Percentiles rank a stretch among this genome's conserved stretches.
Conservation (phyloP, 805 yeast genomes). For the Candida railenensis region DNA sequence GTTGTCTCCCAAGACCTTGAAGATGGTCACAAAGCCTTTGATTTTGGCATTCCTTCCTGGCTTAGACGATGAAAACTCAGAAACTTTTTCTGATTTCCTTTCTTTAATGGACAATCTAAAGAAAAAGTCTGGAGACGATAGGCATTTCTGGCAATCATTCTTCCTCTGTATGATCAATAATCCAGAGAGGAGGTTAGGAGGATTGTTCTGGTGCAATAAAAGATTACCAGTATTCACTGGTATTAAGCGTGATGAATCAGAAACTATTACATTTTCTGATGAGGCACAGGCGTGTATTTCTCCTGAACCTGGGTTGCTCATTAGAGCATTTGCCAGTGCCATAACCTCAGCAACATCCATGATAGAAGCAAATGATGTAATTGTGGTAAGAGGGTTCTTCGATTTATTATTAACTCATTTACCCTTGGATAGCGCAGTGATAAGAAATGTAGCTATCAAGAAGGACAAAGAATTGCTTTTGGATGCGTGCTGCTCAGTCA, state of each 20-base stretch:
- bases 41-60: conserved; percentile 79
- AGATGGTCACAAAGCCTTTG: conserved; percentile 63
- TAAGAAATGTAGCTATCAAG: conserved; percentile 45
- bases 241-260: conserved; percentile 18
- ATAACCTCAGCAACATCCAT: conserved; percentile 41
- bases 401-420: conserved; percentile 72
- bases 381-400: conserved; percentile 83
- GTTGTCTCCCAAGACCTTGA: conserved; percentile 42
- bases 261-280: conserved; percentile 25
- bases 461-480: conserved; percentile 60
- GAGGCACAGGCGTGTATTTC: conserved; percentile 61
- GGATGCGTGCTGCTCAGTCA: conserved; percentile 63
- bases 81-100: conserved; percentile 64
- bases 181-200: conserved; percentile 81
- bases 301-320: conserved; percentile 78
- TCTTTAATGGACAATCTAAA: conserved; percentile 61
- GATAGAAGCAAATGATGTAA: conserved; percentile 49
- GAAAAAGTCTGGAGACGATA: conserved; percentile 56
- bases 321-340: conserved; percentile 72
- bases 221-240: conserved; percentile 61
- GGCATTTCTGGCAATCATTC: conserved; percentile 83
- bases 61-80: conserved; percentile 89
- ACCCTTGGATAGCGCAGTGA: conserved; percentile 59
- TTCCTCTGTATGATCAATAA: conserved; percentile 74
- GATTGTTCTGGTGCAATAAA: conserved; percentile 69